A percentile compares a stretch with the other conserved stretches of the same genome.
Evolutionary conservation across 202 grass and related monocot species (phyloP).

Genomic region (Alloteropsis angusta): DNA sequence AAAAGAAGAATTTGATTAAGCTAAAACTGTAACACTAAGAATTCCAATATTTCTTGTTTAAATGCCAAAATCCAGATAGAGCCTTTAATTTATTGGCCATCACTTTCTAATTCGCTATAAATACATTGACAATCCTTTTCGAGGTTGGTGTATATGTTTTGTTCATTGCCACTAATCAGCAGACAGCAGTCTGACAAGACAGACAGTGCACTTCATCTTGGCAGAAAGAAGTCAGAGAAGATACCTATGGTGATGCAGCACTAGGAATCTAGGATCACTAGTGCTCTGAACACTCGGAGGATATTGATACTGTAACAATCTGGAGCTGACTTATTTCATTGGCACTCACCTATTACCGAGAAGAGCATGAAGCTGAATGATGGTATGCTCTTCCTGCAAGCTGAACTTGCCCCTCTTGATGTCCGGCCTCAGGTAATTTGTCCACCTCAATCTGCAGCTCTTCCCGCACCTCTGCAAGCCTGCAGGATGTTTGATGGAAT

Average conservation of each 20-base stretch:
- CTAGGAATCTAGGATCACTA: not conserved
- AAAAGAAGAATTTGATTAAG: not conserved
- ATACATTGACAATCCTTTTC: not conserved
- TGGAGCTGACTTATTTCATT: not conserved
- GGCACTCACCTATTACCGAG: conserved; percentile 68
- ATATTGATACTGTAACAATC: conserved; percentile 10
- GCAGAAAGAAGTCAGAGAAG: not conserved
- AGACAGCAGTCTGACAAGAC: conserved; percentile 23
- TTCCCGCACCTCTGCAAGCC: conserved; percentile 93
- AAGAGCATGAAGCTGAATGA: conserved; percentile 90
- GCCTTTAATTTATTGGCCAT: not conserved
- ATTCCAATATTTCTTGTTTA: not conserved
- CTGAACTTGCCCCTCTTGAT: conserved; percentile 96
- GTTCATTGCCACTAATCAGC: conserved; percentile 10
- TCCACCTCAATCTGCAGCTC: conserved; percentile 91
- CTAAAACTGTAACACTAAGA: not conserved
- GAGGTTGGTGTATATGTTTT: conserved; percentile 16
- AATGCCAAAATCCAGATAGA: not conserved
- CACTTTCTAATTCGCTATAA: conserved; percentile 8
- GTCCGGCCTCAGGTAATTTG: conserved; percentile 84
- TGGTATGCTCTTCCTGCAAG: conserved; percentile 86
- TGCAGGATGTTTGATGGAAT: conserved; percentile 26
- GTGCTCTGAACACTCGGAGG: not conserved
- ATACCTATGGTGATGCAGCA: not conserved
- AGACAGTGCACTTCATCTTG: conserved; percentile 29